Evolutionary conservation across 2,329 filamentous ascomycete species (phyloP).

Genomic region (Mariannaea sp.): DNA sequence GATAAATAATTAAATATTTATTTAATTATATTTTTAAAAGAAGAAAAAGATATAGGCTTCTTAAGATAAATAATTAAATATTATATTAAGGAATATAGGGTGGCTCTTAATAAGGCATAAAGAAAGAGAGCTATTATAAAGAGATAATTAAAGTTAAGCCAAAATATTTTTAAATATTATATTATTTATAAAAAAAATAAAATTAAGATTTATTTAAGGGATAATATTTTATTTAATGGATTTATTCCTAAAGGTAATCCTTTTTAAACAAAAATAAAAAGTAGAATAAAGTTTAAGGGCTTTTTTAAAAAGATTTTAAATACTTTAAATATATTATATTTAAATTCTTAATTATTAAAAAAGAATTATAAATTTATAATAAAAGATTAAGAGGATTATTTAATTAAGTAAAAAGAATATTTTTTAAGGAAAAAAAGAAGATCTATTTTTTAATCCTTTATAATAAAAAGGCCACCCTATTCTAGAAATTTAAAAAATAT

Average conservation of each 20-base stretch:
- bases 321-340: not conserved
- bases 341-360: not conserved
- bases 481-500: not conserved
- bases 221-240: not conserved
- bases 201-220: not conserved
- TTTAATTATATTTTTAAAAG: too few species aligned
- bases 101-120: not conserved
- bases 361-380: not conserved
- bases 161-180: not conserved
- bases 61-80: too few species aligned
- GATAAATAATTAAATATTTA: too few species aligned
- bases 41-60: too few species aligned
- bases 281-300: not conserved
- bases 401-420: not conserved
- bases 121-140: not conserved
- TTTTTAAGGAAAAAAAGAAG: not conserved
- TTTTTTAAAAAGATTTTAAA: not conserved
- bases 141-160: not conserved
- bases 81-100: too few species aligned
- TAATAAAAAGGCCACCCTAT: not conserved
- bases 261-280: not conserved
- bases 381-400: not conserved
- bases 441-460: not conserved
- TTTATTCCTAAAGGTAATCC: not conserved
- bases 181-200: slow-evolving; percentile 1